Evolutionary conservation across 345 rosid species (phyloP).

Genomic region (Hibiscus trionum): DNA sequence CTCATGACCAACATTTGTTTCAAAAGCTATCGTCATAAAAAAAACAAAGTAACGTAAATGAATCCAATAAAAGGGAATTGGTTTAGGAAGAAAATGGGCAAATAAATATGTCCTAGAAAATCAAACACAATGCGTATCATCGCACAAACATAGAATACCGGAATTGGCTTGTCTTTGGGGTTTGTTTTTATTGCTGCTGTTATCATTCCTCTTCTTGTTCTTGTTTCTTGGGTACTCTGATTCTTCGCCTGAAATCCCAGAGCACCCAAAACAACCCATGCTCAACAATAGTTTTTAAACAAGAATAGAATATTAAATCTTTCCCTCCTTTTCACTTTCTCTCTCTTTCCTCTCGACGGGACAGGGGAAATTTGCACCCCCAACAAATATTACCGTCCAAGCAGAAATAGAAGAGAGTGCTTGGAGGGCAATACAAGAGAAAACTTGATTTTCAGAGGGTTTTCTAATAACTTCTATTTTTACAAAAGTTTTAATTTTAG

Average conservation of each 20-base stretch:
- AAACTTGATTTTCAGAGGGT: neutral
- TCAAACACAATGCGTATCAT: constrained; percentile 10
- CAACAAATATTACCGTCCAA: neutral
- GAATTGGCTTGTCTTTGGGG: constrained; percentile 28
- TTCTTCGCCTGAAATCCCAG: constrained; percentile 34
- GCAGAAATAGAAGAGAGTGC: neutral
- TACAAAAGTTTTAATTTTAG: neutral
- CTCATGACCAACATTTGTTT: too few relatives aligned
- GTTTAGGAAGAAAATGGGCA: neutral
- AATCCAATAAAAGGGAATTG: too few relatives aligned
- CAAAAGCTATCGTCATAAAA: too few relatives aligned
- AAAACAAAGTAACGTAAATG: too few relatives aligned
- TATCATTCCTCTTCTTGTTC: constrained; percentile 6
- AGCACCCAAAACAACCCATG: constrained; percentile 69
- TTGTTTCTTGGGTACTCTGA: constrained; percentile 18
- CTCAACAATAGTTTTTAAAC: neutral
- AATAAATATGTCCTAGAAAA: neutral
- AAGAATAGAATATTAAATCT: neutral
- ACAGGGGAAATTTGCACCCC: neutral
- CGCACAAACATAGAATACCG: constrained; percentile 24
- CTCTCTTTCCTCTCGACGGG: neutral
- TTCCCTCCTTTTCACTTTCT: neutral
- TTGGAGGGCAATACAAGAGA: neutral
- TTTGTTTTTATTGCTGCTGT: constrained; percentile 13
- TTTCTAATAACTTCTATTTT: neutral